These are phyloP conservation scores for Fraxinus baroniana DNA, from an alignment of 305 asterid species.

Conservation along the genomic window DNA sequence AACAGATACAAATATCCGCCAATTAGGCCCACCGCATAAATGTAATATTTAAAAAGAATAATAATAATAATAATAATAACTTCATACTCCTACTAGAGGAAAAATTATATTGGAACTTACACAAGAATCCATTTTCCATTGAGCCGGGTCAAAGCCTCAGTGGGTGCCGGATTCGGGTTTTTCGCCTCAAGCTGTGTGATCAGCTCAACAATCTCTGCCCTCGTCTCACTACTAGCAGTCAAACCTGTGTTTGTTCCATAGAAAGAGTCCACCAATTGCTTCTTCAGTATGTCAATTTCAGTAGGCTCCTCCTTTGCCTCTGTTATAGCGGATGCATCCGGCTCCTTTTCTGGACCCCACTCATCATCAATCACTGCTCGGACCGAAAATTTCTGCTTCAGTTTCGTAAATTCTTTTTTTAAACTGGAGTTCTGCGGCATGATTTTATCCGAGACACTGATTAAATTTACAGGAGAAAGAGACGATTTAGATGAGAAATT, in stretches of 20 bases:
- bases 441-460: conserved; percentile 19
- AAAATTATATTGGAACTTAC: conserved; percentile 33
- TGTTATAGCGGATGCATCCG: conserved; percentile 29
- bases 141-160: conserved; percentile 70
- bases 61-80: no score
- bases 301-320: conserved; percentile 42
- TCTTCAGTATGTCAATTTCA: conserved; percentile 59
- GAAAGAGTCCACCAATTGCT: conserved; percentile 61
- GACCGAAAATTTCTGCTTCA: conserved; percentile 26
- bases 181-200: conserved; percentile 73
- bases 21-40: not conserved
- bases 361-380: conserved; percentile 57
- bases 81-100: not conserved
- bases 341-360: conserved; percentile 49
- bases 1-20: not conserved
- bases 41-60: not conserved
- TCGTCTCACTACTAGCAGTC: conserved; percentile 70
- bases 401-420: conserved; percentile 10
- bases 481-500: conserved; percentile 16
- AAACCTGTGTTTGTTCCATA: conserved; percentile 79
- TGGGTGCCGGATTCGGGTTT: conserved; percentile 83
- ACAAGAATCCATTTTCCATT: conserved; percentile 91
- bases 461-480: conserved; percentile 28
- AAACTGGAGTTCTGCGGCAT: not conserved
- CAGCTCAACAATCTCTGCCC: conserved; percentile 85